Evolutionary conservation across 805 yeast species (phyloP).

Genomic region (Saccharomyces kudriavzevii): DNA sequence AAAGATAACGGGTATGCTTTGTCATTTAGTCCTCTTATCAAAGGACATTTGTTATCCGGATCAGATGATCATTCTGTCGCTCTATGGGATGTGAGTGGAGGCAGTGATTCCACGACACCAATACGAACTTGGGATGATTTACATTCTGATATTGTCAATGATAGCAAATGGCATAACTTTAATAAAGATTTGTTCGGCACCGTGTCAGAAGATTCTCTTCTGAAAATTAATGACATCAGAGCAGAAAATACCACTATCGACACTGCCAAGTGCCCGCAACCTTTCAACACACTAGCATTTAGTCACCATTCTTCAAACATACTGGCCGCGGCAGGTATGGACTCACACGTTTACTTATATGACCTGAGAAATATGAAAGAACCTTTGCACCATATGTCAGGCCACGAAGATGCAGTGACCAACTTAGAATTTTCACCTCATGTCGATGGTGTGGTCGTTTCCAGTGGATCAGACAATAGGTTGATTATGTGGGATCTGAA

Average conservation of each 20-base stretch:
- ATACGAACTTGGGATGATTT: conserved; percentile 20
- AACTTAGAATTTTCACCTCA: conserved; percentile 71
- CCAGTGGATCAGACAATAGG: conserved; percentile 71
- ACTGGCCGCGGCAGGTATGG: conserved; percentile 62
- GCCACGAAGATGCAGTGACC: conserved; percentile 69
- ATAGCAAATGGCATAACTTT: conserved; percentile 61
- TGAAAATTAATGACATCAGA: conserved; percentile 50
- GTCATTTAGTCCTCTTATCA: conserved; percentile 47
- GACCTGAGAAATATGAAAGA: conserved; percentile 48
- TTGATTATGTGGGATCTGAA: conserved; percentile 74
- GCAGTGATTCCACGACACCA: conserved; percentile 19
- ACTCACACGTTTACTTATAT: conserved; percentile 56
- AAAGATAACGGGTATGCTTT: conserved; percentile 67
- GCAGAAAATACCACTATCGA: conserved; percentile 19
- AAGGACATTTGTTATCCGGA: conserved; percentile 48
- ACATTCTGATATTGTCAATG: conserved; percentile 62
- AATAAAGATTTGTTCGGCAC: conserved; percentile 51
- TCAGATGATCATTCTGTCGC: conserved; percentile 62
- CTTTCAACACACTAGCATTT: conserved; percentile 58
- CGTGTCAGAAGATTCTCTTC: conserved; percentile 61
- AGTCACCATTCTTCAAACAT: conserved; percentile 53
- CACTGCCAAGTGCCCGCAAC: conserved; percentile 24
- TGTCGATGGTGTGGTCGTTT: conserved; percentile 67
- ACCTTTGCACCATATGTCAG: conserved; percentile 63
- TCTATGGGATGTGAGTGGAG: conserved; percentile 43